Percentiles rank a stretch among this genome's conserved stretches.
Evolutionary conservation across 306 rosid species (phyloP).

Genomic region (Cicer bijugum): DNA sequence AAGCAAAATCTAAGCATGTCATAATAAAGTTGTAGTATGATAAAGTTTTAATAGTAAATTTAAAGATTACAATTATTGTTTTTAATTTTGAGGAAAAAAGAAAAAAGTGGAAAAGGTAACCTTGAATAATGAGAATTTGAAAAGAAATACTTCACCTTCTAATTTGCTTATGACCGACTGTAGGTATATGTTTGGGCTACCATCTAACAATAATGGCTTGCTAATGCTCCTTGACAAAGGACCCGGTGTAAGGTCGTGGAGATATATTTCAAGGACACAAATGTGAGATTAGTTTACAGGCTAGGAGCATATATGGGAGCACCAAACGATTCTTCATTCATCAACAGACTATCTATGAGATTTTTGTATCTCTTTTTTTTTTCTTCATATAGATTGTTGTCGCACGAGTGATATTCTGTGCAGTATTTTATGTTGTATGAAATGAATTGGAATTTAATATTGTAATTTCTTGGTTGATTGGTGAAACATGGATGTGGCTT

Average conservation of each 20-base stretch:
- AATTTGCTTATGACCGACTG: slow-evolving; percentile 41
- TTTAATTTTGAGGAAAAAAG: too few species aligned
- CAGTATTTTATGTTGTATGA: slow-evolving; percentile 52
- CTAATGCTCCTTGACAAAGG: slow-evolving; percentile 78
- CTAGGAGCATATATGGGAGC: slow-evolving; percentile 44
- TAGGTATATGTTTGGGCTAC: slow-evolving; percentile 77
- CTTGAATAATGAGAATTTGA: slow-evolving; percentile 35
- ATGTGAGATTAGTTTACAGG: slow-evolving; percentile 48
- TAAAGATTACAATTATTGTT: too few species aligned
- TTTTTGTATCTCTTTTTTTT: slow-evolving; percentile 14
- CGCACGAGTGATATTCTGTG: slow-evolving; percentile 50
- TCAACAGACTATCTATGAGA: slow-evolving; percentile 39
- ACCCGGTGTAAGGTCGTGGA: slow-evolving; percentile 66
- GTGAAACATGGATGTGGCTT: slow-evolving; percentile 48
- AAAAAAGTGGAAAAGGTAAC: neutral
- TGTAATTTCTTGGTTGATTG: slow-evolving; percentile 52
- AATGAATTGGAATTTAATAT: slow-evolving; percentile 51
- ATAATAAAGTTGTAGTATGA: too few species aligned
- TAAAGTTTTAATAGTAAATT: too few species aligned
- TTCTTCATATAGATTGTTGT: slow-evolving; percentile 51
- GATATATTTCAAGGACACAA: slow-evolving; percentile 76
- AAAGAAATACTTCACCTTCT: slow-evolving; percentile 3
- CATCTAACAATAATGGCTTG: slow-evolving; percentile 66
- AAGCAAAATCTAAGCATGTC: neutral
- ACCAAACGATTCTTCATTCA: slow-evolving; percentile 44